These are phyloP conservation scores for Alternaria consortialis DNA, from an alignment of 2,329 filamentous ascomycete species.

Conservation along the genomic window DNA sequence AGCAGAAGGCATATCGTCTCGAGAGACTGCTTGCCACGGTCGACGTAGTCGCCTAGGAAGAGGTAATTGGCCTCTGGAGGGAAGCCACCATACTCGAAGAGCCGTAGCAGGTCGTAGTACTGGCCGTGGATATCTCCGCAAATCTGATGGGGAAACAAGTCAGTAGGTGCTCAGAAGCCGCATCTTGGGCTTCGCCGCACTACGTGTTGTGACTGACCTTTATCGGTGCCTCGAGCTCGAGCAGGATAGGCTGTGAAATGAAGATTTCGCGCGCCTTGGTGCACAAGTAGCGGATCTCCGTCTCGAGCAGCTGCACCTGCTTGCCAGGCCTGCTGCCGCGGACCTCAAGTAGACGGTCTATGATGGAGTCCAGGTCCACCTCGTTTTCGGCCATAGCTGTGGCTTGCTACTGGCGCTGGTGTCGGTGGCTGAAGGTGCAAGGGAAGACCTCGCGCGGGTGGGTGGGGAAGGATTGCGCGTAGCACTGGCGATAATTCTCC, in stretches of 20 bases:
- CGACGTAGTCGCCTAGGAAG: conserved; percentile 98
- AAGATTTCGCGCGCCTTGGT: conserved; percentile 99
- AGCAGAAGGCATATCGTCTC: conserved; percentile 97
- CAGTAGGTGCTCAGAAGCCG: conserved; percentile 18
- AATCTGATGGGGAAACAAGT: conserved; percentile 68
- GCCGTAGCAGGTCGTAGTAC: conserved; percentile 95
- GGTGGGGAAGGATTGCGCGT: conserved; percentile 39
- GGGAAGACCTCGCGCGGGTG: conserved; percentile 48
- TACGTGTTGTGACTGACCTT: conserved; percentile 72
- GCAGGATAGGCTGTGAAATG: conserved; percentile 97
- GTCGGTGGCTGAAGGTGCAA: conserved; percentile 38
- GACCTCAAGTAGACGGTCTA: conserved; percentile 96
- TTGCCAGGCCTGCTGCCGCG: conserved; percentile 97
- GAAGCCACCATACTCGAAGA: conserved; percentile 99
- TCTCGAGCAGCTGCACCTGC: conserved; percentile 95
- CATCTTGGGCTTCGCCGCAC: conserved; percentile 8
- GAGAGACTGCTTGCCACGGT: conserved; percentile 98
- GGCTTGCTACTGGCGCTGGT: conserved; percentile 46
- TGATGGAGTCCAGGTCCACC: conserved; percentile 99
- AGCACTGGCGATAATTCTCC: conserved; percentile 31
- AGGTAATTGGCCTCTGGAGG: conserved; percentile 99
- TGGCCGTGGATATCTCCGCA: conserved; percentile 99
- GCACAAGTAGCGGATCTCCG: conserved; percentile 96
- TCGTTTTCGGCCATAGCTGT: conserved; percentile 81
- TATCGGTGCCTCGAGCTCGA: conserved; percentile 97